A percentile compares a stretch with the other conserved stretches of the same genome.
These are phyloP conservation scores for Entoloma clypeatum DNA, from an alignment of 1,284 basidiomycete species.

Conservation along the genomic window DNA sequence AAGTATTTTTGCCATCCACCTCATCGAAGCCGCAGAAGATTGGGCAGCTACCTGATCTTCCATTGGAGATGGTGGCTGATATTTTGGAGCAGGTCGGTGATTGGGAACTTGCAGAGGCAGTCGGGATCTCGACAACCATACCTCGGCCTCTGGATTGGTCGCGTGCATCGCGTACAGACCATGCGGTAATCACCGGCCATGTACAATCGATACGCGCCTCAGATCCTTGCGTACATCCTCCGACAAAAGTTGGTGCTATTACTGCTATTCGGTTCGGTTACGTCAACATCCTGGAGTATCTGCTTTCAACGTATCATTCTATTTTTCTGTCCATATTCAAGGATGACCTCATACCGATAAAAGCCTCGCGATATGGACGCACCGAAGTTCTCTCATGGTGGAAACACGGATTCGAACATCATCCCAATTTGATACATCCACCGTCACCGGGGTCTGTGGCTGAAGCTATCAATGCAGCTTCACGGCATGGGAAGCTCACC, in stretches of 20 bases:
- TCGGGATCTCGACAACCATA: constrained; percentile 67
- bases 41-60: constrained; percentile 51
- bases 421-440: constrained; percentile 51
- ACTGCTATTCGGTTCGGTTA: constrained; percentile 70
- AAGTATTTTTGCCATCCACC: constrained; percentile 22
- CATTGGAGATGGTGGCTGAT: constrained; percentile 70
- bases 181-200: constrained; percentile 63
- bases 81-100: constrained; percentile 74
- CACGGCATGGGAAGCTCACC: constrained; percentile 58
- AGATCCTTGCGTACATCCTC: constrained; percentile 49
- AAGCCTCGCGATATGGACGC: constrained; percentile 70
- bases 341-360: constrained; percentile 65
- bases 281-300: constrained; percentile 67
- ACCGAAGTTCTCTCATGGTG: constrained; percentile 76
- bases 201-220: constrained; percentile 55
- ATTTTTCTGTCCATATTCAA: constrained; percentile 61
- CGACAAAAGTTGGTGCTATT: constrained; percentile 65
- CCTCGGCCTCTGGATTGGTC: constrained; percentile 66
- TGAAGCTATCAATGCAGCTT: constrained; percentile 69
- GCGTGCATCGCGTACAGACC: constrained; percentile 62
- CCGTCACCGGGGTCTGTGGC: constrained; percentile 50
- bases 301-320: constrained; percentile 57
- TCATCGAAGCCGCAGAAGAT: constrained; percentile 24
- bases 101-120: constrained; percentile 76
- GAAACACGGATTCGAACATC: constrained; percentile 59